phyloP scores from a whole-genome alignment of 352 stramenopile species.

The Globisporangium ultimum region DNA sequence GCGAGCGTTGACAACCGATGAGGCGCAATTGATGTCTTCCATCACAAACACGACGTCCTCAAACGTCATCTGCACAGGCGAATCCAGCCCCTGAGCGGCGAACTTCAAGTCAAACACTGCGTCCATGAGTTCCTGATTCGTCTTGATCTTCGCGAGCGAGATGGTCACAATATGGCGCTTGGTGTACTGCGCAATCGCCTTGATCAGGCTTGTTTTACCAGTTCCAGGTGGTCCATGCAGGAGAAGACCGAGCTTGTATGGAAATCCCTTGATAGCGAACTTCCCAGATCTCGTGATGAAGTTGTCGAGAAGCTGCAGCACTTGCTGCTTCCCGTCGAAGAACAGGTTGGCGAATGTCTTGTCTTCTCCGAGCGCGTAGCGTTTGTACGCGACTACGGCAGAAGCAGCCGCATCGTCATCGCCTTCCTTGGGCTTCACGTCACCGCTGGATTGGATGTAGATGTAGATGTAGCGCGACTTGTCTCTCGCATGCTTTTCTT shows the following conservation, averaged over 20 bases:
- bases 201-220: conserved; percentile 87
- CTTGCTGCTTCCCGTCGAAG: conserved; percentile 59
- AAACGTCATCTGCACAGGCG: conserved; percentile 41
- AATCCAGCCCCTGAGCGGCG: conserved; percentile 28
- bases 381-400: conserved; percentile 28
- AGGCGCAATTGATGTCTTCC: conserved; percentile 56
- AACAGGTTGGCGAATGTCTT: conserved; percentile 85
- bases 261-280: conserved; percentile 81
- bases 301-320: conserved; percentile 59
- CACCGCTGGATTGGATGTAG: conserved; percentile 5
- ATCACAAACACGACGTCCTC: no score
- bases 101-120: conserved; percentile 44
- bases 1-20: conserved; percentile 35
- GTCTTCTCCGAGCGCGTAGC: conserved; percentile 68
- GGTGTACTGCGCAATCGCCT: conserved; percentile 68
- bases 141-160: conserved; percentile 49
- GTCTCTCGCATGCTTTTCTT: conserved; percentile 2
- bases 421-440: conserved; percentile 10
- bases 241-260: conserved; percentile 79
- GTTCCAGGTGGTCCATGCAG: conserved; percentile 79
- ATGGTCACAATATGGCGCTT: conserved; percentile 66
- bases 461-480: conserved; percentile 41
- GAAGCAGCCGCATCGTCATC: conserved; percentile 9
- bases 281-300: conserved; percentile 61
- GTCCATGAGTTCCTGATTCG: conserved; percentile 59